Conservation (phyloP, 1,284 basidiomycete genomes). For the Sporisorium graminicola region DNA sequence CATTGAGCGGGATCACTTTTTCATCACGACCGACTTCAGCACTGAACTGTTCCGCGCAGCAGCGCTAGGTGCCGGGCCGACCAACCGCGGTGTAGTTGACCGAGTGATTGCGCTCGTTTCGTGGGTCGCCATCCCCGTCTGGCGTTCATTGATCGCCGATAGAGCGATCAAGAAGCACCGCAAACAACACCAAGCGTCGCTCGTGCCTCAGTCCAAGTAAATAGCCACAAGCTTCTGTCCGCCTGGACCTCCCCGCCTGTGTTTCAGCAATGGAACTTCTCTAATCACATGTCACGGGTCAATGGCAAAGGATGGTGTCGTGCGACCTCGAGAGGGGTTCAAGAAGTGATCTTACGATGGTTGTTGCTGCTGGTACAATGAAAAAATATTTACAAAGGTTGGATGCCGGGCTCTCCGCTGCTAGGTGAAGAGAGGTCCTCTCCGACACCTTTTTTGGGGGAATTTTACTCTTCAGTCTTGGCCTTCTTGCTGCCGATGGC, state of each 20-base stretch:
- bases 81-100: constrained; percentile 55
- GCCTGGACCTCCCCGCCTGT: no score
- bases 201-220: constrained; percentile 2
- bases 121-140: constrained; percentile 57
- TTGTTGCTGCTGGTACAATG: no score
- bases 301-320: no score
- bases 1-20: constrained; percentile 54
- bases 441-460: not conserved
- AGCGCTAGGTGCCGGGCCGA: constrained; percentile 57
- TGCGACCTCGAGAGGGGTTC: no score
- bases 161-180: constrained; percentile 38
- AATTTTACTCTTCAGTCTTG: constrained; percentile 46
- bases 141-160: constrained; percentile 61
- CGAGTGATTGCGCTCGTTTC: constrained; percentile 36
- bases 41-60: constrained; percentile 60
- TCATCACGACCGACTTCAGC: constrained; percentile 65
- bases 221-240: no score
- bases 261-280: no score
- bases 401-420: not conserved
- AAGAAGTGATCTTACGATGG: no score
- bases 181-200: constrained; percentile 26
- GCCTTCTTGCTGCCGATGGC: constrained; percentile 49
- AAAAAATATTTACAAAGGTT: not conserved
- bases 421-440: not conserved
- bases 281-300: no score